Evolutionary conservation across 2,329 filamentous ascomycete species (phyloP), one percentile per base, ranked within the genome.

Genomic region (Lasiodiplodia gonubiensis): DNA sequence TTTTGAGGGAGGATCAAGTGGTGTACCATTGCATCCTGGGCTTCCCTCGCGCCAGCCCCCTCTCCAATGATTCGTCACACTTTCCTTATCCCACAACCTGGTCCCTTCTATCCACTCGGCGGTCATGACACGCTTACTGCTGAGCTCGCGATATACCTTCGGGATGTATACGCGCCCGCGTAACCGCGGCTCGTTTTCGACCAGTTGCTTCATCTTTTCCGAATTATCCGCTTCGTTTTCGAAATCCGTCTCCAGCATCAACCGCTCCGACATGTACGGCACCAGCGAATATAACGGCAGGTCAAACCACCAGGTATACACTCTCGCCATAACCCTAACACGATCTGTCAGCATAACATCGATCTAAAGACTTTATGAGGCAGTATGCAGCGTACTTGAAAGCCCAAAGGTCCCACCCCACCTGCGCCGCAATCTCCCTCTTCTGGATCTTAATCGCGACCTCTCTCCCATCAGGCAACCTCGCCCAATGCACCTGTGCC

Each of bases 51-150:
- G 87, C 81, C 89, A 87, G 7, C 92, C 91, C 25, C 93, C 94
- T 46, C 89, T 81, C 94, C 95, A 98, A 4, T 86, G 84, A 2
- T 86, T 85, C 0, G 88, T 91, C 75, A 97, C 90, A 64, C 90
- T 86, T 67, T 92, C 89, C 77, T 96, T 96, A 74, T 98, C 94
- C 93, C 94, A 97, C 2, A 99, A 84, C 1, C 94, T 87, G 2
- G 97, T 89, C 7, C 95, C 95, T 79, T 99, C 95, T 68, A 99
- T 96, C 95, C 95, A 99, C 78, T 99, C 95, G 0, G 94, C 93
- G 0, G 94, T 96, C 83, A 99, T 90, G 59, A 99, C 89, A 46
- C 95, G 87, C 75, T 85, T 91, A 18, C 91, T 93, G 64, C 89
- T 93, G 33, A 97, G 86, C 69, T 97, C 93, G 4, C 89, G 84